Conservation (phyloP, 495 filamentous ascomycete species). For the Penicillium odoratum region DNA sequence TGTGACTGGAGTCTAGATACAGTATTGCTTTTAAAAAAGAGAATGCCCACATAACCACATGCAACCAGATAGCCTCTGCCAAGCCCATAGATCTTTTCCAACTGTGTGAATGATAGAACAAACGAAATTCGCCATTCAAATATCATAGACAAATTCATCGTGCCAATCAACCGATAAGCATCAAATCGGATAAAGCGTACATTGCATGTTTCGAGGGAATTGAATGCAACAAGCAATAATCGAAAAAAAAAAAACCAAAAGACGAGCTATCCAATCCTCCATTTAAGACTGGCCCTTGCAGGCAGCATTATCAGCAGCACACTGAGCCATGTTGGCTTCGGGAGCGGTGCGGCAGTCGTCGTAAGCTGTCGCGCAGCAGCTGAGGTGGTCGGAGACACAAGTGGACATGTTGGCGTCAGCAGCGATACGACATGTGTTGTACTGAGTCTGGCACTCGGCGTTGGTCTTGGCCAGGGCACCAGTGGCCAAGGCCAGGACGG, state of each 20-base stretch:
- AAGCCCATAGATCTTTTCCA: too few species aligned
- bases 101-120: too few species aligned
- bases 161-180: too few species aligned
- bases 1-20: too few species aligned
- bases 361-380: conserved; percentile 9
- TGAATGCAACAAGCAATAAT: not conserved
- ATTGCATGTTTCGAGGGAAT: not conserved
- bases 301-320: conserved; percentile 12
- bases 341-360: conserved; percentile 9
- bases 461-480: conserved; percentile 12
- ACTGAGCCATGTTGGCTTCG: conserved; percentile 14
- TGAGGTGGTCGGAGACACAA: conserved; percentile 10
- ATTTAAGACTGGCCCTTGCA: conserved; percentile 10
- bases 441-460: conserved; percentile 11
- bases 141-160: too few species aligned
- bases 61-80: too few species aligned
- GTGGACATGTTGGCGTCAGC: conserved; percentile 9
- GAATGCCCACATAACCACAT: too few species aligned
- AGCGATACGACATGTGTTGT: conserved; percentile 10
- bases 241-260: too few species aligned
- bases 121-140: too few species aligned
- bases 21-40: too few species aligned
- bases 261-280: not conserved
- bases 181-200: not conserved
- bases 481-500: conserved; percentile 6